These are phyloP conservation scores for Saccharomycopsis amapae DNA, from an alignment of 805 yeast genomes.

Conservation along the genomic window DNA sequence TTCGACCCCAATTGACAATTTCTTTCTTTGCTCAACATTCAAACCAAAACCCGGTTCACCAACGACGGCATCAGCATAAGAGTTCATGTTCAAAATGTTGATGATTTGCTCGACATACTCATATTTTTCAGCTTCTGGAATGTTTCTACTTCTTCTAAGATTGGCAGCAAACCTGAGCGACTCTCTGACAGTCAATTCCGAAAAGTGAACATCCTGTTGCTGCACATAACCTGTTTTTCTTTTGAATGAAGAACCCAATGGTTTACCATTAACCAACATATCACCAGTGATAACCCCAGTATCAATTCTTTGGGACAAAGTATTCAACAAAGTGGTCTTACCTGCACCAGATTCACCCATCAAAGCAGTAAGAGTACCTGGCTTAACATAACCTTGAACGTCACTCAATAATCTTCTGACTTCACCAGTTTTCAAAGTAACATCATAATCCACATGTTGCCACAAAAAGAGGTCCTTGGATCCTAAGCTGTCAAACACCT, in stretches of 20 bases:
- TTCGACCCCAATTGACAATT: slow-evolving; percentile 49
- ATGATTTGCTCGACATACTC: slow-evolving; percentile 48
- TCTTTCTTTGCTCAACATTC: slow-evolving; percentile 48
- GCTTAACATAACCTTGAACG: slow-evolving; percentile 57
- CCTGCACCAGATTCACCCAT: slow-evolving; percentile 66
- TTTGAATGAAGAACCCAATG: slow-evolving; percentile 42
- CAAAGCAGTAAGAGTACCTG: slow-evolving; percentile 53
- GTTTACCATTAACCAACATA: slow-evolving; percentile 48
- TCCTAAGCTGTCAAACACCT: slow-evolving; percentile 28
- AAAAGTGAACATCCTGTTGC: slow-evolving; percentile 51
- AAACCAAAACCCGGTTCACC: slow-evolving; percentile 43
- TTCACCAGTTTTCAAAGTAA: slow-evolving; percentile 37
- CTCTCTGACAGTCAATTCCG: slow-evolving; percentile 46
- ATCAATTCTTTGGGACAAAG: slow-evolving; percentile 45
- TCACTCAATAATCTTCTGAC: slow-evolving; percentile 27
- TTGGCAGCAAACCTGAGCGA: slow-evolving; percentile 46
- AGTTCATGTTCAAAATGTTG: slow-evolving; percentile 41
- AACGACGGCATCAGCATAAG: slow-evolving; percentile 47
- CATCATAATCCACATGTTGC: slow-evolving; percentile 50
- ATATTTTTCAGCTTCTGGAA: slow-evolving; percentile 38
- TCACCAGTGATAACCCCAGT: slow-evolving; percentile 54
- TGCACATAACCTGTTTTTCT: slow-evolving; percentile 54
- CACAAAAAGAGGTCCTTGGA: slow-evolving; percentile 45
- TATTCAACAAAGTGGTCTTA: slow-evolving; percentile 49
- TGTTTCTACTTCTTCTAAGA: slow-evolving; percentile 37